Base-by-base conservation (phyloP, 495 filamentous ascomycete genomes). In the Penicillium arizonense region DNA sequence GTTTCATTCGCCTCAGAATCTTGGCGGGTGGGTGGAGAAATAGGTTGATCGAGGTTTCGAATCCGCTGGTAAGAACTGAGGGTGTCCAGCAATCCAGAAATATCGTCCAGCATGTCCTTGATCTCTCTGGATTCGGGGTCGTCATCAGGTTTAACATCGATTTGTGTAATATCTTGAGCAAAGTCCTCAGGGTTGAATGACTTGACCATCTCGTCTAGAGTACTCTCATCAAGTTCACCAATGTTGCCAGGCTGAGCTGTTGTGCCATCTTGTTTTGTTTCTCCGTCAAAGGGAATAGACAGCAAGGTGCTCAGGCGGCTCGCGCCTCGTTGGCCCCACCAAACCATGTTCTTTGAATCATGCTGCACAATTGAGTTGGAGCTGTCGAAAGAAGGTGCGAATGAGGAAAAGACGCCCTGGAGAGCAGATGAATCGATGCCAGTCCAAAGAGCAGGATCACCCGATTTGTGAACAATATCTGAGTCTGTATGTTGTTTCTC, bases 41-140 rank as follows among this genome's bases (percentile, higher is more conserved):
- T 63, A 8, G 78, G 70, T 5, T 71, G 52, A 35, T 73, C 75
- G 76, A 87, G 76, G 51, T 87, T 90, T 39, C 91, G 87, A 55
- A 90, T 89, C 38, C 85, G 85, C 67, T 96, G 92, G 62, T 91
- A 89, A 0, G 92, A 97, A 50, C 87, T 81, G 16, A 97, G 75
- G 2, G 89, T 92, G 58, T 95, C 86, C 21, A 97, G 78, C 48
- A 95, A 66, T 43, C 95, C 88, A 7, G 90, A 91, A 20, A 97
- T 83, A 28, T 92, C 88, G 18, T 80, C 68, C 18, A 96, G 77
- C 28, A 93, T 60, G n/a, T 90, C 87, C 24, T 93, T 85, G 6
- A 81, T 38, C 34, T 88, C 84, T 60, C 85, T 84, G 36, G 77
- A 72, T 55, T 72, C 72, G 14, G 35, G 38, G 11, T 82, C 66